Evolutionary conservation across 352 stramenopile species (phyloP), one percentile per base, ranked within the genome.

Genomic region (Thraustochytrium striatum): DNA sequence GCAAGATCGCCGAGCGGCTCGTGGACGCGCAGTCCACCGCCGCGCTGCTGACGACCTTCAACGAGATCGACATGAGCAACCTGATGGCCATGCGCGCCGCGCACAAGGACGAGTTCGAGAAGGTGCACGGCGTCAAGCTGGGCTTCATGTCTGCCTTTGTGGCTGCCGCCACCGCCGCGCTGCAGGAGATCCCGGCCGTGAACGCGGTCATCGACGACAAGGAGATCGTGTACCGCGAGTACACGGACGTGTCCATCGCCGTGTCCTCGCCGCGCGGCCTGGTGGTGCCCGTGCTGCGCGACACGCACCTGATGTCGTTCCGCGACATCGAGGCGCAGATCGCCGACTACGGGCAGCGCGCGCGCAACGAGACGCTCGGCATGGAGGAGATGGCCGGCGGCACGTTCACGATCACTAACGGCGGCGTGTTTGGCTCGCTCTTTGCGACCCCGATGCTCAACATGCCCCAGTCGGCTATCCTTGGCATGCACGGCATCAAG

Each of bases 361-460:
- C 90, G 25, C 90, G 90, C 68, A 86, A 93, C 44, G 87, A 87
- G 33, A 88, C 84, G 19, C 81, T 96, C 33, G 82, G 87, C 21
- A 85, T 97, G 38, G 90, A 96, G 85, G 96, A 99, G 81, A 96
- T 99, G 88, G 88, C 93, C 3, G 94, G 93, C 61, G 95, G 94
- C 57, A 98, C 97, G 75, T 99, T 99, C 85, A 99, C 96, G 47
- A 99, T 99, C 86, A 98, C 92, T 52, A 99, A 99, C 85, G 96
- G 96, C 57, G 95, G 95, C 57, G 95, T 99, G 7, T 98, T 98
- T 84, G 96, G 96, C 72, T 98, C 92, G 38, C 86, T 99, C 13
- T 98, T 99, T 92, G 94, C 95, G 68, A 99, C 96, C 47, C 96
- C 96, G 33, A 99, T 99, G 87, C 98, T 99, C 88, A 99, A 99